Base-by-base conservation (phyloP, 352 stramenopile species). In the Aphanomyces astaci region DNA sequence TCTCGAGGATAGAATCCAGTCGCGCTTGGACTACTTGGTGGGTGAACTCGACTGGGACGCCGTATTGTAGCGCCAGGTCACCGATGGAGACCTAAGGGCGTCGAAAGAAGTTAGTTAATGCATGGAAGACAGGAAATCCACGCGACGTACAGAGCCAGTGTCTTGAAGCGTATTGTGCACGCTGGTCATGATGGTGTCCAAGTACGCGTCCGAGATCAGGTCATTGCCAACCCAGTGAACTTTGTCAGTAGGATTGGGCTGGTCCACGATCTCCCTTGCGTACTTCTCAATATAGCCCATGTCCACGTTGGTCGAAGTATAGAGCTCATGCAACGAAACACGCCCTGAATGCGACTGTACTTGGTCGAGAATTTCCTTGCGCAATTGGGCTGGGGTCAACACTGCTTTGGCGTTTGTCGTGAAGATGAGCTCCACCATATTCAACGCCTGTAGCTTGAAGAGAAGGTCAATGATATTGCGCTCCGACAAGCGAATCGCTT, bases 171-270 rank as follows among this genome's bases (percentile, higher is more conserved):
- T 56, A 54, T 86, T 78, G 63, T 92, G 79, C 24, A 81, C 88
- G 66, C 93, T 81, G 59, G 90, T 78, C 80, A 91, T 93, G 72
- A 94, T 92, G 27, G 75, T 81, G 70, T 94, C 83, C 52, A 94
- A 71, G 63, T 94, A 94, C 78, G 77, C 82, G 66, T 76, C 88
- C 63, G 84, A 91, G 25, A 94, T 64, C 39, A 94, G 71, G 66
- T 93, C 86, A 70, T 90, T 84, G 28, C 83, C 86, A 33, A 79
- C 76, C 30, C 57, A 7, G 11, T 25, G 28, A 5, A 68, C 40
- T 13, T 31, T 28, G 36, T 64, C 17, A 11, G n/a, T 1, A 24
- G 10, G n/a, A 2, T 22, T 30, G 19, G 10, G 17, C 10, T 31
- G 55, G 39, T 73, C 65, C 59, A 76, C 81, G 9, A 93, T 73